Conservation (phyloP, 108 stramenopile genomes). For the Cyclotella kingstonii region DNA sequence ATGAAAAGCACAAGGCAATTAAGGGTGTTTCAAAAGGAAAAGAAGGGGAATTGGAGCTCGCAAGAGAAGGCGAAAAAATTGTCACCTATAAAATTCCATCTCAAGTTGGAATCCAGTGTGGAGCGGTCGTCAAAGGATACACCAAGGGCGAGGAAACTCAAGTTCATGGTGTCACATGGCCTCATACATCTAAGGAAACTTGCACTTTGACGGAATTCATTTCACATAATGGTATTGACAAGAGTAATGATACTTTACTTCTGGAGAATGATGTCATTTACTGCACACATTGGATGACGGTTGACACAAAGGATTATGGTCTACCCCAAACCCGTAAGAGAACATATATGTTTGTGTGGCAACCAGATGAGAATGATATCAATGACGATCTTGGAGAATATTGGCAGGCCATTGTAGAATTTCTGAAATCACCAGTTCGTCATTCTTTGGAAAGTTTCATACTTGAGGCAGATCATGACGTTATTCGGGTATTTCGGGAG, state of each 20-base stretch:
- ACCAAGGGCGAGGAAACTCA: conserved; percentile 19
- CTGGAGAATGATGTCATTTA: conserved; percentile 59
- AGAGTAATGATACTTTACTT: conserved; percentile 51
- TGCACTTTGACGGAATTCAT: conserved; percentile 57
- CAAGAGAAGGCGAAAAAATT: conserved; percentile 21
- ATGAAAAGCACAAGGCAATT: conserved; percentile 40
- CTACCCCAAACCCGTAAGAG: conserved; percentile 78
- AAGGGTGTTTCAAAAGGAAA: conserved; percentile 33
- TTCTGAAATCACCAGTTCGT: conserved; percentile 59
- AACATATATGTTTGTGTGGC: conserved; percentile 75
- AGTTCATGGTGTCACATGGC: conserved; percentile 27
- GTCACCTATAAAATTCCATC: conserved; percentile 55
- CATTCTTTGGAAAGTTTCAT: conserved; percentile 76
- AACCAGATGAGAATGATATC: conserved; percentile 35
- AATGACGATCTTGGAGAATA: conserved; percentile 71
- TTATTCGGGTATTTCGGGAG: conserved; percentile 71
- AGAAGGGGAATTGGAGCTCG: conserved; percentile 36
- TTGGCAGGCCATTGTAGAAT: conserved; percentile 55
- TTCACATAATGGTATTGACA: conserved; percentile 46
- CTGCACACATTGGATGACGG: conserved; percentile 55
- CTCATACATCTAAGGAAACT: conserved; percentile 26
- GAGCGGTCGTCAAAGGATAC: conserved; percentile 59
- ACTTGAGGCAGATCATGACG: conserved; percentile 64
- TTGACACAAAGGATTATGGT: conserved; percentile 77
- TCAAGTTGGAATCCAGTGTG: conserved; percentile 60